A percentile compares a stretch with the other conserved stretches of the same genome.
phyloP scores from a whole-genome alignment of 176 grass and related monocot species.

The Dendrocalamus sinicus region DNA sequence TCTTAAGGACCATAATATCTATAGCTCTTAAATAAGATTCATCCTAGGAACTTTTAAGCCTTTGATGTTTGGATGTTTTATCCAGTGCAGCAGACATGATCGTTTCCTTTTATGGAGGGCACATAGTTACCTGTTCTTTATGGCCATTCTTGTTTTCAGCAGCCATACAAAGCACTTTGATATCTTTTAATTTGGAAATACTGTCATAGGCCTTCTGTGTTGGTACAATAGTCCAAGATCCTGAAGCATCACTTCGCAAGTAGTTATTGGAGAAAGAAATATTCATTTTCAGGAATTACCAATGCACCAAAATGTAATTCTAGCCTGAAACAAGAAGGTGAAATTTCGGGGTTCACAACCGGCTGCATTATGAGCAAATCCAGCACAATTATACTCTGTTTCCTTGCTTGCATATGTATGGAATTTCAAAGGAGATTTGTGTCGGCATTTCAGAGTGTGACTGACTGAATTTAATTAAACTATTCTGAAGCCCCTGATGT shows the following conservation, averaged over 20 bases:
- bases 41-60: neutral
- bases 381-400: neutral
- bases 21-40: neutral
- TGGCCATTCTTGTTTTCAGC: neutral
- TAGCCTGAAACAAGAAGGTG: neutral
- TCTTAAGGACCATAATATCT: neutral
- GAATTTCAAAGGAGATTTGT: neutral
- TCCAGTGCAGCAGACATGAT: neutral
- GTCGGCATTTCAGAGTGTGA: neutral
- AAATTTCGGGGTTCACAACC: neutral
- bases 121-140: neutral
- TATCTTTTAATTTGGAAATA: neutral
- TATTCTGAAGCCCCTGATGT: neutral
- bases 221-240: neutral
- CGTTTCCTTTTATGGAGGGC: neutral
- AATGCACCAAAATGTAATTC: neutral
- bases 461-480: neutral
- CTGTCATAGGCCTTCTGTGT: neutral
- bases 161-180: neutral
- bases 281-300: neutral
- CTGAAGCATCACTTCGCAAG: neutral
- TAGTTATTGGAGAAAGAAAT: neutral
- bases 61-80: conserved; percentile 19
- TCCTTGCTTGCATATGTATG: neutral
- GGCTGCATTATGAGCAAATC: neutral